Conservation (phyloP, 2,329 filamentous ascomycete genomes). For the Aspergillaceae sp. region DNA sequence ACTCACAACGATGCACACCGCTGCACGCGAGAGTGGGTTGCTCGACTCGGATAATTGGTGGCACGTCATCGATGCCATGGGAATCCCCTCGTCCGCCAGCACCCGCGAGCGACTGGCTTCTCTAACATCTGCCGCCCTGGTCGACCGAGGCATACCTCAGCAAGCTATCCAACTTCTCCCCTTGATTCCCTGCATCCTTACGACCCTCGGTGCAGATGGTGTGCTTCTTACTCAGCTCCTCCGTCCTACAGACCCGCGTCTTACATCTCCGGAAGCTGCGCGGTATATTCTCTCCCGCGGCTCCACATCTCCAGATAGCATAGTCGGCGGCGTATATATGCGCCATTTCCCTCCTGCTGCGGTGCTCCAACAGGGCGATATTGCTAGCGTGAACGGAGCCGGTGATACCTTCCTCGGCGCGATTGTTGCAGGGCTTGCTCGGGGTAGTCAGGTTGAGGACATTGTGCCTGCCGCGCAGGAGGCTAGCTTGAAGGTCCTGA, state of each 20-base stretch:
- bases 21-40: slow-evolving; percentile 57
- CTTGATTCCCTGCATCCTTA: slow-evolving; percentile 74
- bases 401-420: slow-evolving; percentile 90
- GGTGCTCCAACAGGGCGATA: slow-evolving; percentile 50
- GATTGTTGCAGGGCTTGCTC: slow-evolving; percentile 67
- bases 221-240: slow-evolving; percentile 69
- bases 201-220: slow-evolving; percentile 70
- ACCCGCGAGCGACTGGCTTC: slow-evolving; percentile 63
- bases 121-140: slow-evolving; percentile 58
- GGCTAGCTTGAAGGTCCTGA: slow-evolving; percentile 70
- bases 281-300: slow-evolving; percentile 64
- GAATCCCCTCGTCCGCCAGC: slow-evolving; percentile 52
- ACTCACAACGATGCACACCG: slow-evolving; percentile 65
- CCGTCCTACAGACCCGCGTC: slow-evolving; percentile 54
- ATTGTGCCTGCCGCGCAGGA: slow-evolving; percentile 72
- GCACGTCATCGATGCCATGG: slow-evolving; percentile 66
- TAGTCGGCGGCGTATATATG: slow-evolving; percentile 82
- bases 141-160: slow-evolving; percentile 73
- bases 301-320: slow-evolving; percentile 37
- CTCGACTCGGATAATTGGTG: slow-evolving; percentile 71
- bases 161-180: slow-evolving; percentile 78
- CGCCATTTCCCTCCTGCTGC: slow-evolving; percentile 60
- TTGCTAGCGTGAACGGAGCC: slow-evolving; percentile 87
- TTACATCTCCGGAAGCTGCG: slow-evolving; percentile 54
- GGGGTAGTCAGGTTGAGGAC: slow-evolving; percentile 45